Conservation (phyloP, 2,329 filamentous ascomycete genomes). For the Dothistroma septosporum region DNA sequence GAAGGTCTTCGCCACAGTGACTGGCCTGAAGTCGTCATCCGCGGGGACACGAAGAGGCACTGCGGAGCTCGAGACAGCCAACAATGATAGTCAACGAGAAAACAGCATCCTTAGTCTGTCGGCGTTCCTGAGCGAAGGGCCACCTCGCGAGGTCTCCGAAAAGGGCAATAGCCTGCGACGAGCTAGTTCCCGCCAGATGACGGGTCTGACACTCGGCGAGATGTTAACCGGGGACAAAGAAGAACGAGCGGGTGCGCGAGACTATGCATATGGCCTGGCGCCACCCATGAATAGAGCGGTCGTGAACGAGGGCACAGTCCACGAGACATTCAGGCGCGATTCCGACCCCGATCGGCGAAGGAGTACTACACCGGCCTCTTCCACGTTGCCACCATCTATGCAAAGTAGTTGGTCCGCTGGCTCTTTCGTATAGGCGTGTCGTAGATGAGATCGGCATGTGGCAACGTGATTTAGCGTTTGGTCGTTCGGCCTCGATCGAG, state of each 20-base stretch:
- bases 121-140: conserved; percentile 9
- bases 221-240: background rate
- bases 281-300: background rate
- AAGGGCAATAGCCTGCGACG: background rate
- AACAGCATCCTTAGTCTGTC: conserved; percentile 11
- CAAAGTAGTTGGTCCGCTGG: conserved; percentile 12
- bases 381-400: conserved; percentile 9
- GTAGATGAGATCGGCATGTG: background rate
- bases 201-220: background rate
- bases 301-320: conserved; percentile 3
- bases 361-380: conserved; percentile 4
- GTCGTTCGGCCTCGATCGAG: no score
- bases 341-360: conserved; percentile 2
- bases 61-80: conserved; percentile 1
- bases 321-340: conserved; percentile 3
- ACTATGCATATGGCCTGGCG: background rate
- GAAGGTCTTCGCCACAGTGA: conserved; percentile 47
- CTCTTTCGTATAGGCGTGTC: conserved; percentile 11
- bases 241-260: background rate
- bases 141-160: background rate
- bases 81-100: conserved; percentile 1
- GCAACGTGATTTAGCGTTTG: background rate
- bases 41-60: conserved; percentile 5
- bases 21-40: conserved; percentile 32
- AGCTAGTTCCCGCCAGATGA: background rate